These are phyloP conservation scores for Coniochaeta pulveracea DNA, from an alignment of 2,329 filamentous ascomycete species.

Conservation along the genomic window DNA sequence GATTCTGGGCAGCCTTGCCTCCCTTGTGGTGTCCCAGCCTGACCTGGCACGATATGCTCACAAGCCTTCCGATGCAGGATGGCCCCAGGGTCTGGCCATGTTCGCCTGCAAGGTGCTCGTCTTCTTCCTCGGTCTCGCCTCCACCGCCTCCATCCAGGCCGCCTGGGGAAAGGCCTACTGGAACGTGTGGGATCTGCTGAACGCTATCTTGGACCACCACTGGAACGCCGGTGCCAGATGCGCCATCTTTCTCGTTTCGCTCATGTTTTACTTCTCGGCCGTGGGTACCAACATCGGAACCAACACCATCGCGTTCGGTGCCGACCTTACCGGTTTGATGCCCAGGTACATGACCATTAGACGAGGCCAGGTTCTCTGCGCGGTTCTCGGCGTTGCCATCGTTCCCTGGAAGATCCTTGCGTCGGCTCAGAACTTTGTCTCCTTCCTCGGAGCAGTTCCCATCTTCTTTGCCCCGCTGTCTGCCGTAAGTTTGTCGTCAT, in stretches of 20 bases:
- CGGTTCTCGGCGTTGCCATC: conserved; percentile 19
- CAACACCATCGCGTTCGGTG: conserved; percentile 28
- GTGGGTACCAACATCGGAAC: conserved; percentile 29
- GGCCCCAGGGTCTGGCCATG: conserved; percentile 17
- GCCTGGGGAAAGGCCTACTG: conserved; percentile 24
- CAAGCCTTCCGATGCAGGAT: conserved; percentile 17
- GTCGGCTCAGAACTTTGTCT: conserved; percentile 13
- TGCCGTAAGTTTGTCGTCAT: conserved; percentile 6
- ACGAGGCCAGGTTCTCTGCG: conserved; percentile 27
- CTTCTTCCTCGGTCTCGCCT: conserved; percentile 17
- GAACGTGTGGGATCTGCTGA: conserved; percentile 23
- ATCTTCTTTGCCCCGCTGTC: conserved; percentile 16
- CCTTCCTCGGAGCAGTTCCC: conserved; percentile 15
- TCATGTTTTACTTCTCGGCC: conserved; percentile 20
- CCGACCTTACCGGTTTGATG: conserved; percentile 27
- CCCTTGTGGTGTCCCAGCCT: conserved; percentile 14
- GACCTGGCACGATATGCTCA: conserved; percentile 23
- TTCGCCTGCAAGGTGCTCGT: conserved; percentile 15
- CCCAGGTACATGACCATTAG: conserved; percentile 29
- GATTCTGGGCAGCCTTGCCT: conserved; percentile 18
- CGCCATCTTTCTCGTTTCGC: conserved; percentile 19
- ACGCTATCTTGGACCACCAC: conserved; percentile 23
- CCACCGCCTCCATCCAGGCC: conserved; percentile 20
- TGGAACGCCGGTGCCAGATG: conserved; percentile 18
- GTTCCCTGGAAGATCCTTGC: conserved; percentile 17